Evolutionary conservation across 1,284 basidiomycete genomes (phyloP), one percentile per base, ranked within the genome.

Genomic region (Fomes fomentarius): DNA sequence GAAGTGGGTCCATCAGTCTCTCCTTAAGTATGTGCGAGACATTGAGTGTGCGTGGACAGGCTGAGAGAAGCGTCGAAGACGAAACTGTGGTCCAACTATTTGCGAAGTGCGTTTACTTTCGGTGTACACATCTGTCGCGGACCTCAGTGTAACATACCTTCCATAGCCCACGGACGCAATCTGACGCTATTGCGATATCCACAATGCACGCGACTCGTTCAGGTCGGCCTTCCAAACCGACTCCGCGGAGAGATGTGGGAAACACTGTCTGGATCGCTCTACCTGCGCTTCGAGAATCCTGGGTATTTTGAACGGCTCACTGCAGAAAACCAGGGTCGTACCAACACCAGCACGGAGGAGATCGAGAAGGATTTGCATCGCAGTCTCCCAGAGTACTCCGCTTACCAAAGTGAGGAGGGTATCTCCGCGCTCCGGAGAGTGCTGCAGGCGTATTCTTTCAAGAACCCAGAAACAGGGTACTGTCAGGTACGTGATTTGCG

Each of bases 201-300:
- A 0, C 93, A 97, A 70, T 96, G 95, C 70, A 96, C 96, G 35
- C 88, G 97, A 19, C 83, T 99, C 15, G 89, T 99, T 1, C 97
- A 98, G 75, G 97, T 99, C 51, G 97, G 97, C 50, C 79, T 99
- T 8, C 97, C 97, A 0, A 98, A 97, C 66, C 82, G 94, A 21
- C 81, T 99, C 10, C 87, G 97, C 34, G 97, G 97, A 14, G 97
- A 99, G 72, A 90, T 99, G 74, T 99, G 97, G 97, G 97, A 99
- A 73, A 91, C 95, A 1, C 83, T 98, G 25, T 96, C 94, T 7
- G 97, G 97, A 1, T 97, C 96, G 1, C 80, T 98, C 54, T 96
- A 88, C 70, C 84, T 97, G 24, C 93, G 97, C 10, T 95, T 93
- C 65, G 80, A 86, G 41, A 89, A 97, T 61, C 93, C 92, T 1